Evolutionary conservation across 2,329 filamentous ascomycete genomes (phyloP).

Genomic region (Teratosphaeria destructans): DNA sequence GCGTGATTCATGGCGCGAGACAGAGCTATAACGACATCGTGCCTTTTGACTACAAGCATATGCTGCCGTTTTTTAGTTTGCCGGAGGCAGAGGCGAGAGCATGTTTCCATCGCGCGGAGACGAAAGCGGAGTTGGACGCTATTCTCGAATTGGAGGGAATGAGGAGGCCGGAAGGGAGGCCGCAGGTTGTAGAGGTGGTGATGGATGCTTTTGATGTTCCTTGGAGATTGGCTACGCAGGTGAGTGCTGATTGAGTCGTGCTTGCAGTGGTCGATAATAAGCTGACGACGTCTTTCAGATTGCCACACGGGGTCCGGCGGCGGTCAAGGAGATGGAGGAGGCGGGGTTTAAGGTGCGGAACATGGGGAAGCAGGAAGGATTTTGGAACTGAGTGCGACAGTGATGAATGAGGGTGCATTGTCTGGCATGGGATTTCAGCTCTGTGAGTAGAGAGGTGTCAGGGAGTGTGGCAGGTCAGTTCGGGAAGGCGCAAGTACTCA

Average conservation of each 20-base stretch:
- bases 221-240: constrained; percentile 25
- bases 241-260: neutral
- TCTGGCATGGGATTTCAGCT: neutral
- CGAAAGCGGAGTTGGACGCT: constrained; percentile 28
- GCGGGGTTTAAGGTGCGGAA: constrained; percentile 28
- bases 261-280: neutral
- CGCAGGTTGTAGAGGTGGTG: constrained; percentile 34
- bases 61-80: constrained; percentile 32
- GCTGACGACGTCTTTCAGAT: constrained; percentile 8
- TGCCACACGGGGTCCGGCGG: constrained; percentile 25
- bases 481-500: neutral
- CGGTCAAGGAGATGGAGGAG: constrained; percentile 26
- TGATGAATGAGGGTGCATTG: neutral
- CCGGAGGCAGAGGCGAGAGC: constrained; percentile 15
- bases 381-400: neutral
- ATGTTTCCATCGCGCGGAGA: constrained; percentile 28
- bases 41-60: constrained; percentile 28
- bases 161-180: constrained; percentile 15
- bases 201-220: constrained; percentile 31
- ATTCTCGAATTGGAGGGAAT: constrained; percentile 25
- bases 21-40: constrained; percentile 45
- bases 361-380: constrained; percentile 8
- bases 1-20: constrained; percentile 37
- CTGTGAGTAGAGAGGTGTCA: neutral
- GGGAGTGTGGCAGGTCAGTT: neutral